Base-by-base conservation (phyloP, 768 basidiomycete genomes). In the Termitomyces sp. region DNA sequence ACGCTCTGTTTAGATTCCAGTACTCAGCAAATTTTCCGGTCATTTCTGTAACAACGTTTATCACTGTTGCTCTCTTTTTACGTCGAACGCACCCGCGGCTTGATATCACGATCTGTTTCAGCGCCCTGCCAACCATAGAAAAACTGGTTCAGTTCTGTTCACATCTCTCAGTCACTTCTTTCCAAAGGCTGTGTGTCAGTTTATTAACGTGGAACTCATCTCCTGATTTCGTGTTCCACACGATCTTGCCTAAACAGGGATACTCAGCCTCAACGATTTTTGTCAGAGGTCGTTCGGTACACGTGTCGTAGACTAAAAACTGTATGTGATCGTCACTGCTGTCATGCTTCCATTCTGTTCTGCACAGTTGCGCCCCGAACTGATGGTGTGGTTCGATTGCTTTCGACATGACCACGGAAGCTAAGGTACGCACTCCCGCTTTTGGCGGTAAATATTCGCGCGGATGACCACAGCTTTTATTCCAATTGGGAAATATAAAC, bases 381-480 rank as follows among this genome's bases (percentile, higher is more conserved):
- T 59, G 54, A 52, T 61, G n/a, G 29, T 29, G 29, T 42, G 44
- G 51, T 51, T 58, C 51, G 41, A 28, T 52, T 10, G 59, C 57
- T 50, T 51, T 18, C 53, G 46, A 56, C 39, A 10, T 45, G 47
- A 36, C 55, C 37, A 54, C 31, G 45, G 50, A 54, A 56, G 34
- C 54, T 52, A 36, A 49, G 37, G 56, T 56, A 51, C 12, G 15
- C 8, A 56, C 36, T 13, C 53, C 62, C 56, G 54, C 52, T 63
- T 52, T 49, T 51, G 58, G 58, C 56, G 45, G 37, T 42, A 50
- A 29, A 45, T 47, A 47, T 52, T 24, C 31, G 33, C 22, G 13
- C n/a, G 33, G n/a, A 33, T 49, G 33, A 48, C 41, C 64, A 65
- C 64, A 65, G 60, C 64, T 52, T 58, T 61, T 54, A 28, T 59